Conservation (phyloP, 108 stramenopile species). For the Thalassiosira profunda region DNA sequence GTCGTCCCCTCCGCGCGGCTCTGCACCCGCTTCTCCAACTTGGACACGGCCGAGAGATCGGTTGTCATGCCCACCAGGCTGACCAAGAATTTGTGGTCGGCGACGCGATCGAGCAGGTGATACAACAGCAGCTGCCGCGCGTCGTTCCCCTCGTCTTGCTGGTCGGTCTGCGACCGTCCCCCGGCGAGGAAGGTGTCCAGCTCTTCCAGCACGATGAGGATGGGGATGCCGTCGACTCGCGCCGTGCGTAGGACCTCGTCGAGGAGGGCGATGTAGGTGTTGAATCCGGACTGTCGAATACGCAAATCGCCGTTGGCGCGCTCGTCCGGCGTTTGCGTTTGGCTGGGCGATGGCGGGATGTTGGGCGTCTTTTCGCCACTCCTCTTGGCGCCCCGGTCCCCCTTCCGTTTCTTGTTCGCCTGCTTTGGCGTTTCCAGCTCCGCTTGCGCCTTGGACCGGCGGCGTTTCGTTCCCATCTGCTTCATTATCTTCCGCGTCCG, state of each 20-base stretch:
- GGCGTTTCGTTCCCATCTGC: not conserved
- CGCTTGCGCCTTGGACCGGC: not conserved
- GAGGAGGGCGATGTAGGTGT: slow-evolving; percentile 71
- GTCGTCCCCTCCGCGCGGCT: slow-evolving; percentile 83
- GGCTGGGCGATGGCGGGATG: not conserved
- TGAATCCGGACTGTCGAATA: slow-evolving; percentile 64
- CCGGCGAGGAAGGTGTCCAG: slow-evolving; percentile 68
- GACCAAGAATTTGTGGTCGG: slow-evolving; percentile 65
- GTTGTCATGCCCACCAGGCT: slow-evolving; percentile 76
- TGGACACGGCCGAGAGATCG: slow-evolving; percentile 40
- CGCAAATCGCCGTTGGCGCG: too few species aligned
- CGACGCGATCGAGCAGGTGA: slow-evolving; percentile 87
- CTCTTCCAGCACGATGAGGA: slow-evolving; percentile 80
- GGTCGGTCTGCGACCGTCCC: slow-evolving; percentile 5
- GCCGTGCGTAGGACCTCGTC: slow-evolving; percentile 75
- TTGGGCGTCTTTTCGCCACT: not conserved
- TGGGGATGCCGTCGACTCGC: slow-evolving; percentile 73
- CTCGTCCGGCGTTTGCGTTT: slow-evolving; percentile 9
- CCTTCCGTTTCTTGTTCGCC: slow-evolving; percentile 10
- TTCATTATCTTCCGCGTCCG: slow-evolving; percentile 2
- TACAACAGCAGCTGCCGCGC: slow-evolving; percentile 85
- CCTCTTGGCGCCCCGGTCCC: slow-evolving; percentile 5
- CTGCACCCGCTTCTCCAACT: slow-evolving; percentile 83
- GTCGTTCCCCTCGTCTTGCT: slow-evolving; percentile 23
- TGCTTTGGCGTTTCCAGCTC: slow-evolving; percentile 2